Conservation (phyloP, 2,329 filamentous ascomycete species). For the Ophiostoma australiae region DNA sequence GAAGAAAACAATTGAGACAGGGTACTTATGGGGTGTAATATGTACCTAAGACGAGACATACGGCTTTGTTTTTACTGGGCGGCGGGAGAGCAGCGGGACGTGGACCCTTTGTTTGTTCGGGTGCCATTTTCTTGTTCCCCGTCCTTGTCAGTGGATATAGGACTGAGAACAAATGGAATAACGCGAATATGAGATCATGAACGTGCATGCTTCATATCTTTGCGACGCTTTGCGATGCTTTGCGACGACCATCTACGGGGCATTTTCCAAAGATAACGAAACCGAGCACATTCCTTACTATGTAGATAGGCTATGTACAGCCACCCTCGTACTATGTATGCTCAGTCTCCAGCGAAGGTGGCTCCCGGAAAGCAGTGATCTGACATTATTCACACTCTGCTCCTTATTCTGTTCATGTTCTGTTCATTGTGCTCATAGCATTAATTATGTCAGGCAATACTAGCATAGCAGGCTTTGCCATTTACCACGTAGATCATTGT, state of each 20-base stretch:
- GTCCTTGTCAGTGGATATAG: neutral
- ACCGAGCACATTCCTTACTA: neutral
- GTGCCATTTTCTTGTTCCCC: neutral
- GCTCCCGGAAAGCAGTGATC: neutral
- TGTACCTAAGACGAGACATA: neutral
- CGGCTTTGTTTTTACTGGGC: neutral
- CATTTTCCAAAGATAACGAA: neutral
- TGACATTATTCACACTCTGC: neutral
- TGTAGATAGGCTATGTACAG: slow-evolving; percentile 1
- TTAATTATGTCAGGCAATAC: too few species aligned
- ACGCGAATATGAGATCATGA: neutral
- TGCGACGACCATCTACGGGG: neutral
- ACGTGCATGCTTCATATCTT: neutral
- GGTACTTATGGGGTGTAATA: neutral
- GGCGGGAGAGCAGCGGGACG: neutral
- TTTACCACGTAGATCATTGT: neutral
- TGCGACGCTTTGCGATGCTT: neutral
- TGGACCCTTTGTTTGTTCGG: neutral
- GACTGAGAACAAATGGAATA: neutral
- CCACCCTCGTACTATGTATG: neutral
- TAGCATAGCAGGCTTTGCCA: neutral
- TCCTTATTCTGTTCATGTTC: neutral
- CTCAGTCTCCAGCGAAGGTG: neutral
- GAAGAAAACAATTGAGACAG: neutral
- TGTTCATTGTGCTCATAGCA: neutral